Evolutionary conservation across 345 rosid species (phyloP).

Genomic region (Syzygium grande): DNA sequence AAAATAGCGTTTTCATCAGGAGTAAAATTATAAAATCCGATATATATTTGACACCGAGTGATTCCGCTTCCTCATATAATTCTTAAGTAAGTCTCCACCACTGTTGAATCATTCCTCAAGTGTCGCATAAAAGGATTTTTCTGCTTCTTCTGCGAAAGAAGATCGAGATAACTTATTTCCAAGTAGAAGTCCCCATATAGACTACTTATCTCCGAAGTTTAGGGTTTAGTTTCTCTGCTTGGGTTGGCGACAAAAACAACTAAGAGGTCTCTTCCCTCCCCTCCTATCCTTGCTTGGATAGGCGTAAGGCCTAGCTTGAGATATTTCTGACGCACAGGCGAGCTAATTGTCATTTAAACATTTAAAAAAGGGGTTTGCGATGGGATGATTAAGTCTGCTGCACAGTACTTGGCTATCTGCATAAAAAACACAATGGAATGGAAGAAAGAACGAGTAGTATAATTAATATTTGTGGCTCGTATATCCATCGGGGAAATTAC

Average conservation of each 20-base stretch:
- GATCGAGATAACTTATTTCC: not conserved
- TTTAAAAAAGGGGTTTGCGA: not conserved
- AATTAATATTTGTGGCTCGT: not conserved
- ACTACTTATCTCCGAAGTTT: not conserved
- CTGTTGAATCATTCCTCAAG: not conserved
- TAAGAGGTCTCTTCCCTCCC: not conserved
- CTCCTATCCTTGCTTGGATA: not conserved
- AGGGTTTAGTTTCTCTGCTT: not conserved
- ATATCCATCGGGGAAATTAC: too few relatives aligned
- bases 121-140: not conserved
- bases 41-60: not conserved
- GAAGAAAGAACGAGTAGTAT: not conserved
- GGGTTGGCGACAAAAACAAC: not conserved
- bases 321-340: not conserved
- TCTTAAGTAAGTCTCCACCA: not conserved
- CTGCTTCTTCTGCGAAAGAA: not conserved
- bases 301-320: not conserved
- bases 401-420: not conserved
- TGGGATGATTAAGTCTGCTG: not conserved
- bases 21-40: not conserved
- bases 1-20: rapidly evolving
- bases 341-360: not conserved
- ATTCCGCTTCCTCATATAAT: not conserved
- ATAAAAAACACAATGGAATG: not conserved
- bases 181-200: not conserved